Conservation (phyloP, 345 rosid species). For the Moricandia moricandioides region DNA sequence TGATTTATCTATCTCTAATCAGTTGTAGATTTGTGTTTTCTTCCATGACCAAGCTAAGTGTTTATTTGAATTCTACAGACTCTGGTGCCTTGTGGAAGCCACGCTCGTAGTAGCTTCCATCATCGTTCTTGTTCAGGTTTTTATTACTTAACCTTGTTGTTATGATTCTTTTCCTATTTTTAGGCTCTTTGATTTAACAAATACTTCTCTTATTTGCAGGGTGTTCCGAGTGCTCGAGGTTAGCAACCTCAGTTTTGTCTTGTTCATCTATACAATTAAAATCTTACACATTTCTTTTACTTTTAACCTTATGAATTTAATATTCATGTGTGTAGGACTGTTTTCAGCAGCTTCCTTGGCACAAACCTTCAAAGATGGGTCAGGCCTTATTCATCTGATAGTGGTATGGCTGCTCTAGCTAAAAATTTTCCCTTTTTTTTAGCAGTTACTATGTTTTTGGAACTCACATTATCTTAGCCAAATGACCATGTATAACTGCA, state of each 20-base stretch:
- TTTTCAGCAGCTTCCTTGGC: constrained; percentile 36
- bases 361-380: constrained; percentile 46
- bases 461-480: not conserved
- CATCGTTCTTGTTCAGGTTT: constrained; percentile 52
- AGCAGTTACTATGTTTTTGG: not conserved
- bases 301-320: not conserved
- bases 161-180: not conserved
- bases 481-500: not conserved
- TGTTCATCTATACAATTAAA: not conserved
- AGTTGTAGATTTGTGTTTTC: not conserved
- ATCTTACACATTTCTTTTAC: not conserved
- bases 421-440: not conserved
- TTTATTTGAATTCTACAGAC: constrained; percentile 42
- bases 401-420: constrained; percentile 44
- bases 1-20: not conserved
- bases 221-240: constrained; percentile 36
- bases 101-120: constrained; percentile 47
- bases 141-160: not conserved
- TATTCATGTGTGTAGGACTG: constrained; percentile 24
- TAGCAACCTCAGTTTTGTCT: constrained; percentile 1
- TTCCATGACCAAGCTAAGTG: not conserved
- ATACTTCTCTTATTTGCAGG: constrained; percentile 39
- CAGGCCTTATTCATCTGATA: constrained; percentile 64
- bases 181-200: not conserved
- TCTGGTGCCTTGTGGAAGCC: constrained; percentile 44